phyloP scores from a whole-genome alignment of 2,329 filamentous ascomycete genomes.

The Phoma sp. region DNA sequence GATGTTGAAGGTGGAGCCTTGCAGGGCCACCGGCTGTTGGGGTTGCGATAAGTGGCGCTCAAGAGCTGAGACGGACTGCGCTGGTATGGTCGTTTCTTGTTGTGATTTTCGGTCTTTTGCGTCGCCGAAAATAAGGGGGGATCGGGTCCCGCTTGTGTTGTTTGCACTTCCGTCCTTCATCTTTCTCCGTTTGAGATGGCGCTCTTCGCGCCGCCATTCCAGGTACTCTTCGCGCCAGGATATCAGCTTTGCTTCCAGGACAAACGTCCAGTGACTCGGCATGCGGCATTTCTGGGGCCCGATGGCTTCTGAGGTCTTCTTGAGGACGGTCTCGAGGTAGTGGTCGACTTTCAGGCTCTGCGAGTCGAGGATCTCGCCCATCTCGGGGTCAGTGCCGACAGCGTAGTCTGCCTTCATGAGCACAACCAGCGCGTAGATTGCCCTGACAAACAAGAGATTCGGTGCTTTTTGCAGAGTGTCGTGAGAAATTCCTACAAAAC shows the following conservation, averaged over 20 bases:
- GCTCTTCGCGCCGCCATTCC: conserved; percentile 35
- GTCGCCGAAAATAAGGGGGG: not conserved
- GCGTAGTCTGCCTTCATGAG: conserved; percentile 47
- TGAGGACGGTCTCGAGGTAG: conserved; percentile 37
- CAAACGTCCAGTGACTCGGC: conserved; percentile 41
- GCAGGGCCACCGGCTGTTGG: not conserved
- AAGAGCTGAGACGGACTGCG: not conserved
- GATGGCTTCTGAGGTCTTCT: conserved; percentile 31
- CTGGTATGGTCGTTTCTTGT: not conserved
- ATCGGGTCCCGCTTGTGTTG: not conserved
- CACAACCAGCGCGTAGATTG: conserved; percentile 41
- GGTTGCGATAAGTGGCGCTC: not conserved
- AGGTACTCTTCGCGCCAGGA: conserved; percentile 42
- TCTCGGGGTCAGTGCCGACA: conserved; percentile 40
- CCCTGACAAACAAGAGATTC: conserved; percentile 41
- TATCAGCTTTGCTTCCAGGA: conserved; percentile 40
- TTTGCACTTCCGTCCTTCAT: not conserved
- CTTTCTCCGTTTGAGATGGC: conserved; percentile 31
- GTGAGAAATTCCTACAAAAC: conserved; percentile 31
- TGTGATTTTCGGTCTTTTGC: not conserved
- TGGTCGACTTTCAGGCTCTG: conserved; percentile 40
- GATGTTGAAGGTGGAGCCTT: conserved; percentile 18
- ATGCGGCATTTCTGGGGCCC: conserved; percentile 41
- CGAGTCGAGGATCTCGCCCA: conserved; percentile 43
- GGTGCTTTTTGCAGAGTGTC: conserved; percentile 34